phyloP scores from a whole-genome alignment of 306 rosid species.

The Cucurbita maxima region DNA sequence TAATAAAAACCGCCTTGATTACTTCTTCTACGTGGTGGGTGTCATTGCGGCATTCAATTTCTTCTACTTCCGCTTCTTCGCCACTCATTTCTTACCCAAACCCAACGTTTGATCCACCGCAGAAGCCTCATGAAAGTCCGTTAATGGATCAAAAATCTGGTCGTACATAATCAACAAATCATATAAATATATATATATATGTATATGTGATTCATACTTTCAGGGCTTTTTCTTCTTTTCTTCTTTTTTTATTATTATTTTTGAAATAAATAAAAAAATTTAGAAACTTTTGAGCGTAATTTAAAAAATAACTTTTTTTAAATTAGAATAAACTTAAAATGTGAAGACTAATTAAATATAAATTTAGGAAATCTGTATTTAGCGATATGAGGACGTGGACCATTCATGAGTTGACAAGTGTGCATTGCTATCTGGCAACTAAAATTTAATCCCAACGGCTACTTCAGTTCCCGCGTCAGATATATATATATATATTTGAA shows the following conservation, averaged over 20 bases:
- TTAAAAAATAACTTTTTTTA: too few relatives aligned
- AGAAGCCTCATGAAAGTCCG: background rate
- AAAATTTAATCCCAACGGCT: conserved; percentile 8
- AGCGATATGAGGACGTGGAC: background rate
- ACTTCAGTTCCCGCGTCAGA: background rate
- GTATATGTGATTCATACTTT: too few relatives aligned
- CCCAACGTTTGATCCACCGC: conserved; percentile 1
- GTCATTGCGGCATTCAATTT: conserved; percentile 24
- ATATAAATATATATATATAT: too few relatives aligned
- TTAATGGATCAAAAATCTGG: conserved; percentile 7
- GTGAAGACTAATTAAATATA: too few relatives aligned
- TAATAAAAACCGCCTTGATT: conserved; percentile 43
- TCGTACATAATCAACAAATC: background rate
- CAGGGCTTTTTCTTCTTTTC: too few relatives aligned
- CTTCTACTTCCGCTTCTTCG: conserved; percentile 26
- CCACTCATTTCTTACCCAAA: conserved; percentile 14
- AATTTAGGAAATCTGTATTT: background rate
- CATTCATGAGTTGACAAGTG: background rate
- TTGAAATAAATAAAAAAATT: too few relatives aligned
- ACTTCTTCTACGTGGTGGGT: conserved; percentile 38
- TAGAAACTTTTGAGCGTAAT: too few relatives aligned
- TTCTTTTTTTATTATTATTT: too few relatives aligned
- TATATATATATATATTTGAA: background rate
- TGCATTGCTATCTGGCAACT: background rate
- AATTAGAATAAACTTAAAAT: too few relatives aligned